A percentile compares a stretch with the other conserved stretches of the same genome.
Conservation (phyloP, 331 rosid genomes). For the Prunus yedoensis region DNA sequence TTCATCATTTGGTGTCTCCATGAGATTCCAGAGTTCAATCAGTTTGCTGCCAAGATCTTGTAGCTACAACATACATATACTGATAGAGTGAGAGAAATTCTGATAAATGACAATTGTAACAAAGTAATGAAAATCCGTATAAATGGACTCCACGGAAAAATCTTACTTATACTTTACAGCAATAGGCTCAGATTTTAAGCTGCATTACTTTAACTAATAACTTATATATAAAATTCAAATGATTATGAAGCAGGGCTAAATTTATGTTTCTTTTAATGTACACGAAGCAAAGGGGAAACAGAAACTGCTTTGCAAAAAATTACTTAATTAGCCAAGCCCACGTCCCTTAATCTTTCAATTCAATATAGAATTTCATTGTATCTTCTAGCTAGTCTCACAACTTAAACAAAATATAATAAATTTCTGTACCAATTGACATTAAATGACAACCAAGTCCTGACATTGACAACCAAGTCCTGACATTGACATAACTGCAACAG, state of each 20-base stretch:
- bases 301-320: background rate
- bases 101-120: background rate
- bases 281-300: background rate
- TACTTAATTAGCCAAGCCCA: too few species aligned
- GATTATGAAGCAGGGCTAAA: background rate
- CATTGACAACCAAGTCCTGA: background rate
- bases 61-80: slow-evolving; percentile 41
- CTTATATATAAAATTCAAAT: background rate
- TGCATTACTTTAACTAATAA: background rate
- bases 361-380: background rate
- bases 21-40: slow-evolving; percentile 76
- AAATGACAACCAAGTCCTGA: background rate
- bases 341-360: background rate
- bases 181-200: background rate
- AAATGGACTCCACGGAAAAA: background rate
- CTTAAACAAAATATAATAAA: background rate
- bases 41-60: slow-evolving; percentile 57
- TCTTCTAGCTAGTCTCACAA: background rate
- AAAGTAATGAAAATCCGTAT: background rate
- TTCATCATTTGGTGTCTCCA: slow-evolving; percentile 65
- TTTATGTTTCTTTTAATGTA: background rate
- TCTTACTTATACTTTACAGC: background rate
- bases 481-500: background rate
- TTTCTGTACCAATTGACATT: background rate
- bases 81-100: background rate